Conservation (phyloP, 345 rosid species). For the Angophora floribunda region DNA sequence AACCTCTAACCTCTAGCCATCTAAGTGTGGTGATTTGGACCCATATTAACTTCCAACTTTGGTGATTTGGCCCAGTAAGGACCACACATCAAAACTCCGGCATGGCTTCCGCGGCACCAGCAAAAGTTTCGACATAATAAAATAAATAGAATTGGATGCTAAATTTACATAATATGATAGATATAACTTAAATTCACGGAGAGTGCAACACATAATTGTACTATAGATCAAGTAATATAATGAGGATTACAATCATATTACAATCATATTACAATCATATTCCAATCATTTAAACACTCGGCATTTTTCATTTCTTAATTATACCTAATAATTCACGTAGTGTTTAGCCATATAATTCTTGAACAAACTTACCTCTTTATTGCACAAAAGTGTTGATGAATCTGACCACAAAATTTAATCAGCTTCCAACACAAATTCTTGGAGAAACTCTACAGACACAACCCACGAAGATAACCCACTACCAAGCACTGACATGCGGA, state of each 20-base stretch:
- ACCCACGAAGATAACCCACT: background rate
- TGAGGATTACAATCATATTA: fast-evolving
- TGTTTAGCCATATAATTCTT: background rate
- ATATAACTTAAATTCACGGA: fast-evolving
- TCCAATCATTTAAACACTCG: background rate
- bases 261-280: background rate
- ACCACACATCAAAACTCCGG: background rate
- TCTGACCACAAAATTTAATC: too few species aligned
- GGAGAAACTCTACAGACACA: too few species aligned
- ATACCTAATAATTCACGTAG: background rate
- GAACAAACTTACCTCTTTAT: background rate
- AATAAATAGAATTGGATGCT: fast-evolving
- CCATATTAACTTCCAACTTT: too few species aligned
- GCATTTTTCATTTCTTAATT: fast-evolving
- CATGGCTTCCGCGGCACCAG: background rate
- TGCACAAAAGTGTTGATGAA: too few species aligned
- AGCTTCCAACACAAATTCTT: too few species aligned
- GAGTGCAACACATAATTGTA: background rate
- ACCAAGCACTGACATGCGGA: background rate
- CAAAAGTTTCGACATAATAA: background rate
- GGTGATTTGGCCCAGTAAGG: background rate
- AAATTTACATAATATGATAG: fast-evolving
- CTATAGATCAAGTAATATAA: background rate
- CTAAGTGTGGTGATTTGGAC: too few species aligned
- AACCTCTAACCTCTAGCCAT: too few species aligned